Evolutionary conservation across 768 basidiomycete species (phyloP).

Genomic region (Pisolithus tinctorius): DNA sequence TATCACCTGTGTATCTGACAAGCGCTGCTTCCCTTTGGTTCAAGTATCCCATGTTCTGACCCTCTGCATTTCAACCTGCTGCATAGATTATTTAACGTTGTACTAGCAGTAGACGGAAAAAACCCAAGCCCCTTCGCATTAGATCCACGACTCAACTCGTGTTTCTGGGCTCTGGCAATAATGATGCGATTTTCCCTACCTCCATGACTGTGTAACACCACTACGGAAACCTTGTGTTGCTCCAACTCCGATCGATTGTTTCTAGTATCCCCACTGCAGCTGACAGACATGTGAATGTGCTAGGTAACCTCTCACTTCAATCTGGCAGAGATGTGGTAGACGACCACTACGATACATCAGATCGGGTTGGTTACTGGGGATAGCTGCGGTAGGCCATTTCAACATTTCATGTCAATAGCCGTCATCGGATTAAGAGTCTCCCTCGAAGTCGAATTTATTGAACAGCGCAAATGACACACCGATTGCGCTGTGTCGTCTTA

Average conservation of each 20-base stretch:
- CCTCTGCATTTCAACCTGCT: slow-evolving; percentile 29
- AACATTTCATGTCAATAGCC: too few relatives aligned
- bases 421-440: too few relatives aligned
- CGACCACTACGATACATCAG: too few relatives aligned
- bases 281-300: background rate
- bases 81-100: slow-evolving; percentile 15
- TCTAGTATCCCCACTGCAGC: background rate
- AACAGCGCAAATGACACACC: too few relatives aligned
- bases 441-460: too few relatives aligned
- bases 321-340: too few relatives aligned
- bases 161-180: slow-evolving; percentile 26
- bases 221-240: background rate
- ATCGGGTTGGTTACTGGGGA: too few relatives aligned
- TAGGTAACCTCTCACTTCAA: too few relatives aligned
- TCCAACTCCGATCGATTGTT: background rate
- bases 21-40: background rate
- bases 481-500: too few relatives aligned
- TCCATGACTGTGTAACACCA: background rate
- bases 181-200: slow-evolving; percentile 23
- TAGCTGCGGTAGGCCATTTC: too few relatives aligned
- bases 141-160: slow-evolving; percentile 30
- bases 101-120: slow-evolving; percentile 21
- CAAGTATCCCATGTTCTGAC: background rate
- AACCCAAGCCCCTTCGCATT: slow-evolving; percentile 26
- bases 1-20: background rate